Conservation (phyloP, 768 basidiomycete genomes). For the Lanmaoa rubissima region DNA sequence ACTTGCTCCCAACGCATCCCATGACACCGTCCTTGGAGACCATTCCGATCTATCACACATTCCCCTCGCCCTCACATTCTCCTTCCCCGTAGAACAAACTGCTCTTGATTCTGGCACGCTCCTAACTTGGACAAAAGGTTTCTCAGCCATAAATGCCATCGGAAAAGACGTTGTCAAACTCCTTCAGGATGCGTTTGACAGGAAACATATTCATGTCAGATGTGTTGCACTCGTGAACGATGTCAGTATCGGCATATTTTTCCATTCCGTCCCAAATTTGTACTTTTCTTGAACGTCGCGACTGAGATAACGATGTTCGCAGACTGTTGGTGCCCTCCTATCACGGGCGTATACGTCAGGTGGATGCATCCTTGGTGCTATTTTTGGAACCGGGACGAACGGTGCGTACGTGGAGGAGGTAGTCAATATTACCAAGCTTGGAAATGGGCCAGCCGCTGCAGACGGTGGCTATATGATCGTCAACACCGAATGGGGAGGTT, state of each 20-base stretch:
- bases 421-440: constrained; percentile 80
- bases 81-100: constrained; percentile 96
- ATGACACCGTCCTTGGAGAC: constrained; percentile 11
- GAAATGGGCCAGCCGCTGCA: constrained; percentile 54
- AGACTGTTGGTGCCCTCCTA: constrained; percentile 95
- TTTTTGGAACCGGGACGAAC: constrained; percentile 98
- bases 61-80: constrained; percentile 91
- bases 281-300: not conserved
- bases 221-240: constrained; percentile 95
- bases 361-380: constrained; percentile 83
- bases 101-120: constrained; percentile 88
- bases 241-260: constrained; percentile 53
- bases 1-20: constrained; percentile 16
- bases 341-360: constrained; percentile 94
- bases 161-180: constrained; percentile 88
- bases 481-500: constrained; percentile 98
- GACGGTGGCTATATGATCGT: constrained; percentile 85
- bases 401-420: constrained; percentile 94
- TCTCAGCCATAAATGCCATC: constrained; percentile 85
- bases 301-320: constrained; percentile 7
- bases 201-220: constrained; percentile 88
- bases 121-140: constrained; percentile 95
- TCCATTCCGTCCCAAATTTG: not conserved
- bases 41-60: constrained; percentile 43
- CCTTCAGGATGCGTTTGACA: constrained; percentile 88